Evolutionary conservation across 1,139 yeast species (phyloP).

Genomic region (Yamadazyma conglobata): DNA sequence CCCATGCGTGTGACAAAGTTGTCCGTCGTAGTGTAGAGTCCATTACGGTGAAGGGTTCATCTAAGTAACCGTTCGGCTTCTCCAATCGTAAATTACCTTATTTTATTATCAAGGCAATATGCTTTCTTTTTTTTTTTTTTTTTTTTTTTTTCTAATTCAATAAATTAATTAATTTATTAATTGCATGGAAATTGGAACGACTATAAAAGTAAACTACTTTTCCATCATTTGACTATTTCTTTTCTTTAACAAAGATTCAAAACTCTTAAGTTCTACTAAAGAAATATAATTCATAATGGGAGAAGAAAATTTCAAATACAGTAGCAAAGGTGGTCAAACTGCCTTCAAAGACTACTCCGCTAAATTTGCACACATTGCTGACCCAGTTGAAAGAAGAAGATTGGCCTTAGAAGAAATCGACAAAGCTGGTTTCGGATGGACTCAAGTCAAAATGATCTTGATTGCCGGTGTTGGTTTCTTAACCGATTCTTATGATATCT

Average conservation of each 20-base stretch:
- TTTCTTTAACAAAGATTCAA: too few species aligned
- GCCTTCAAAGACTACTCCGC: conserved; percentile 85
- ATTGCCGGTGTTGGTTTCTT: conserved; percentile 95
- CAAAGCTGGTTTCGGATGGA: conserved; percentile 82
- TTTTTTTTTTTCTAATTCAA: conserved; percentile 4
- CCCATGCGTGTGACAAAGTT: too few species aligned
- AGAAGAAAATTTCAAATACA: conserved; percentile 15
- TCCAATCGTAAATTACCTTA: too few species aligned
- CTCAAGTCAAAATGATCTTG: conserved; percentile 78
- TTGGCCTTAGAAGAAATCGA: conserved; percentile 86
- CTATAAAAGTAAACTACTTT: conserved; percentile 1
- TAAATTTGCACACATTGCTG: conserved; percentile 80
- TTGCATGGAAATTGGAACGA: conserved; percentile 1
- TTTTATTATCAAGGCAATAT: too few species aligned
- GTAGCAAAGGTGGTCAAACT: conserved; percentile 68
- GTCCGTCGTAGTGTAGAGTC: too few species aligned
- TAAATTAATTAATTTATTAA: conserved; percentile 1
- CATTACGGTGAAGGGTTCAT: too few species aligned
- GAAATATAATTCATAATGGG: conserved; percentile 2
- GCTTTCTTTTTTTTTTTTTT: conserved; percentile 1
- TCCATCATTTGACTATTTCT: too few species aligned
- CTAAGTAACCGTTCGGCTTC: too few species aligned
- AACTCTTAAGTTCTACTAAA: too few species aligned
- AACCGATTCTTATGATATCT: conserved; percentile 89
- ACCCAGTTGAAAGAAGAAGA: conserved; percentile 87